phyloP scores from a whole-genome alignment of 2,329 filamentous ascomycete genomes.

The Plectosphaerella plurivora region DNA sequence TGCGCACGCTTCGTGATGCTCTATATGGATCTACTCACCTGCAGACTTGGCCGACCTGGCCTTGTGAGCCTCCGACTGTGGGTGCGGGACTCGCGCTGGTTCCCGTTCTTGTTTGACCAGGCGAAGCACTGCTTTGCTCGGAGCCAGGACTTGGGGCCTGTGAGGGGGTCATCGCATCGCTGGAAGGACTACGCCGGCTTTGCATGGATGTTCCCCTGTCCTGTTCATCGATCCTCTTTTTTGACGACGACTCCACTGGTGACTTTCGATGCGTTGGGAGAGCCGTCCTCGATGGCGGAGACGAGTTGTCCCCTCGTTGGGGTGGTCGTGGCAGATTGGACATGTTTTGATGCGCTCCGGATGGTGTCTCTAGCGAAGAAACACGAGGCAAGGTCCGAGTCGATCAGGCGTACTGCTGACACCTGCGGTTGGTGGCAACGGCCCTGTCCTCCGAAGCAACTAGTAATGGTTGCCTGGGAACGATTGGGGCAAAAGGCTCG shows the following conservation, averaged over 20 bases:
- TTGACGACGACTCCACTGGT: constrained; percentile 1
- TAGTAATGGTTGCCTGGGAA: too few species aligned
- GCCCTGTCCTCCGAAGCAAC: too few species aligned
- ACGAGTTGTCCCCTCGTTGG: constrained; percentile 3
- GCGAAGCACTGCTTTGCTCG: constrained; percentile 7
- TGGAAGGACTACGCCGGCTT: constrained; percentile 8
- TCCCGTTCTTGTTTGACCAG: constrained; percentile 3
- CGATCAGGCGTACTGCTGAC: too few species aligned
- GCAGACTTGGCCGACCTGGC: constrained; percentile 62
- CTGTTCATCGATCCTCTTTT: background rate
- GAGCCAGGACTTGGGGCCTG: constrained; percentile 11
- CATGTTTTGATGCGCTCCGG: background rate
- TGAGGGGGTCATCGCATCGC: constrained; percentile 8
- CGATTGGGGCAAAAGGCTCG: too few species aligned
- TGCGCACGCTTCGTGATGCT: background rate
- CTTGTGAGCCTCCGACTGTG: constrained; percentile 11
- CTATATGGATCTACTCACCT: constrained; percentile 43
- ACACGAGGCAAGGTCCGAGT: background rate
- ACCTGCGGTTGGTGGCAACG: too few species aligned
- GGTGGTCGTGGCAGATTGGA: background rate
- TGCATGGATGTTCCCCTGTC: background rate
- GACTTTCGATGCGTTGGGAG: constrained; percentile 13
- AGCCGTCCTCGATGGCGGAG: constrained; percentile 9
- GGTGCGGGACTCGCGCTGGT: constrained; percentile 9
- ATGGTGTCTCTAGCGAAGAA: background rate